Evolutionary conservation across 2,329 filamentous ascomycete genomes (phyloP).

Genomic region (Cladosporium sp.): DNA sequence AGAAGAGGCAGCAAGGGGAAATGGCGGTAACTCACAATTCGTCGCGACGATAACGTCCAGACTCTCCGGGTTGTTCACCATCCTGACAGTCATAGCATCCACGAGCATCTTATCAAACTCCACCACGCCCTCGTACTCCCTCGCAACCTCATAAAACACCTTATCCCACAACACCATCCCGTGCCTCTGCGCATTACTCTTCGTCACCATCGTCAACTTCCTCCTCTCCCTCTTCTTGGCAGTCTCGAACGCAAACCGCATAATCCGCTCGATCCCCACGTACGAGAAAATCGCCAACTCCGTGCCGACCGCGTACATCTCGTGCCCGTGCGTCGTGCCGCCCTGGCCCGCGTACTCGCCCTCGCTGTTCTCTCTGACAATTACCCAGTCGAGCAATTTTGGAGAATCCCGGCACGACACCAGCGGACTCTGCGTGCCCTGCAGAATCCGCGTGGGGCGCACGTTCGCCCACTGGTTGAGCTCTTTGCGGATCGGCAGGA

Average conservation of each 20-base stretch:
- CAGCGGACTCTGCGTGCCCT: conserved; percentile 39
- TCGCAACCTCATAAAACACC: conserved; percentile 43
- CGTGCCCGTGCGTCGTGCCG: conserved; percentile 39
- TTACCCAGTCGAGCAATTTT: conserved; percentile 44
- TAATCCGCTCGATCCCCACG: conserved; percentile 44
- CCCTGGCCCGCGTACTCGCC: conserved; percentile 48
- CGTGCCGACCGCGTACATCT: conserved; percentile 39
- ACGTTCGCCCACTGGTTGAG: conserved; percentile 68
- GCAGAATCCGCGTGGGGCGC: conserved; percentile 47
- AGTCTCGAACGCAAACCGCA: conserved; percentile 46
- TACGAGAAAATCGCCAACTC: conserved; percentile 46
- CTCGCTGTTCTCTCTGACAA: conserved; percentile 46
- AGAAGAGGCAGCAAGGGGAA: neutral
- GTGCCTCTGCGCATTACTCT: conserved; percentile 46
- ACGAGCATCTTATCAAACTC: conserved; percentile 48
- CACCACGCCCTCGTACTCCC: conserved; percentile 42
- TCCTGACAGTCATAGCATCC: conserved; percentile 47
- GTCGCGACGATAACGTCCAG: conserved; percentile 48
- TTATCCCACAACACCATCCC: conserved; percentile 49
- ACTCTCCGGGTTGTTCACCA: conserved; percentile 43
- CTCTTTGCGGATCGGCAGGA: conserved; percentile 63
- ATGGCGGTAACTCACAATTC: conserved; percentile 47
- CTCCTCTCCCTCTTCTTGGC: conserved; percentile 40
- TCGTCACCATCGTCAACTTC: conserved; percentile 48
- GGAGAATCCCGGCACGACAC: conserved; percentile 31